Evolutionary conservation across 306 rosid genomes (phyloP).

Genomic region (Trifolium subterraneum): DNA sequence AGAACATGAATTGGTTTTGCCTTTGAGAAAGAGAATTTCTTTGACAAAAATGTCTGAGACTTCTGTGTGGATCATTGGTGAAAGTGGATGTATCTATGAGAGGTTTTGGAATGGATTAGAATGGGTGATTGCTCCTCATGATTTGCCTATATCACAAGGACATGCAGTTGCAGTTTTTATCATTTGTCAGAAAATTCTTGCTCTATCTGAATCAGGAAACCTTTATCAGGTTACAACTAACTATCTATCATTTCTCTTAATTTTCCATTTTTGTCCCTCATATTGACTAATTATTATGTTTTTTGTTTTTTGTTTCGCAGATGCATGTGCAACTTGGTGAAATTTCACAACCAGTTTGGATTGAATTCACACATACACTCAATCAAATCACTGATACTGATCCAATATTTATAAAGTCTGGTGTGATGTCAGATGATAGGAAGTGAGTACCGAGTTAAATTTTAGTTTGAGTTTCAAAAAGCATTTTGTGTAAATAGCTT

Average conservation of each 20-base stretch:
- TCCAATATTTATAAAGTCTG: conserved; percentile 57
- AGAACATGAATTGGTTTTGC: conserved; percentile 50
- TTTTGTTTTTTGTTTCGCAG: conserved; percentile 50
- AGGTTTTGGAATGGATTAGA: conserved; percentile 98
- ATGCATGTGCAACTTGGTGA: conserved; percentile 77
- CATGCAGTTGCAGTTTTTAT: conserved; percentile 67
- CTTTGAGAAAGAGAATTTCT: conserved; percentile 74
- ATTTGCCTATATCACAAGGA: conserved; percentile 66
- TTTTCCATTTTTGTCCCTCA: conserved; percentile 1
- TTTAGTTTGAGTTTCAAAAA: conserved; percentile 29
- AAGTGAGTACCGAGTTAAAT: conserved; percentile 58
- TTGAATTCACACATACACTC: conserved; percentile 53
- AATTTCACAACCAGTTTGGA: conserved; percentile 75
- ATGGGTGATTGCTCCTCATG: conserved; percentile 93
- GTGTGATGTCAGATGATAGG: conserved; percentile 67
- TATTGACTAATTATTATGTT: not conserved
- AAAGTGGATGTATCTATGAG: conserved; percentile 91
- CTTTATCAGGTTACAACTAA: conserved; percentile 68
- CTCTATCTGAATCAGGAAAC: conserved; percentile 78
- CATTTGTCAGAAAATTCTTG: conserved; percentile 74
- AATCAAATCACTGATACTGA: conserved; percentile 56
- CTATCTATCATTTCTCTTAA: conserved; percentile 20
- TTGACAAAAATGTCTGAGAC: conserved; percentile 77
- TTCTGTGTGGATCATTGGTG: conserved; percentile 87
- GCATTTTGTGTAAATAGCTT: not conserved